These are phyloP conservation scores for Alternaria novae-zelandiae DNA, from an alignment of 2,329 filamentous ascomycete species.

Conservation along the genomic window DNA sequence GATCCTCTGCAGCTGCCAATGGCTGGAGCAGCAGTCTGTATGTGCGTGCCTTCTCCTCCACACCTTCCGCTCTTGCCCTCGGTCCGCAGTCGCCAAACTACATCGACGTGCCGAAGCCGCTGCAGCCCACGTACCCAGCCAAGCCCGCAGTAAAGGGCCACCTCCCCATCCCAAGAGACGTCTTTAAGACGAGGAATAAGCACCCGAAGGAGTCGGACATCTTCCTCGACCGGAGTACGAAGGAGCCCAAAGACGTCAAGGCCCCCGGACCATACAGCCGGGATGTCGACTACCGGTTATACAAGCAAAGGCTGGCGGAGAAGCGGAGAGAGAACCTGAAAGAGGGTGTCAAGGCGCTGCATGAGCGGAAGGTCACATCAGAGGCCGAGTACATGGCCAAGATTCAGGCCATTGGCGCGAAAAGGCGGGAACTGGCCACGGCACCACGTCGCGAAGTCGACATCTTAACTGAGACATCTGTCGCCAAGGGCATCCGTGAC, in stretches of 20 bases:
- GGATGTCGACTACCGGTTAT: conserved; percentile 61
- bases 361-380: conserved; percentile 50
- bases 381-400: conserved; percentile 29
- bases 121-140: conserved; percentile 68
- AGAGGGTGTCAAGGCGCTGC: conserved; percentile 73
- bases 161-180: conserved; percentile 79
- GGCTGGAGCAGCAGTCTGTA: conserved; percentile 13
- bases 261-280: conserved; percentile 42
- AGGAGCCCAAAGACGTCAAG: conserved; percentile 55
- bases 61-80: conserved; percentile 56
- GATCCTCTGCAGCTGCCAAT: conserved; percentile 26
- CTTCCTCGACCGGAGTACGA: conserved; percentile 68
- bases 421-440: conserved; percentile 59
- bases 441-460: conserved; percentile 73
- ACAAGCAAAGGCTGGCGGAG: conserved; percentile 77
- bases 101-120: conserved; percentile 78
- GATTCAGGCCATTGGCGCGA: conserved; percentile 48
- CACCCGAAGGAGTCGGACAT: conserved; percentile 62
- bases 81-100: conserved; percentile 88
- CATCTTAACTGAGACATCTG: conserved; percentile 38
- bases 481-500: conserved; percentile 41
- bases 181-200: conserved; percentile 64
- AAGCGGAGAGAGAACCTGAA: conserved; percentile 74
- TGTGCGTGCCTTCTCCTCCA: conserved; percentile 54
- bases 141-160: conserved; percentile 71